Base-by-base conservation (phyloP, 1,139 yeast genomes). In the Oligophagozyma castellii region DNA sequence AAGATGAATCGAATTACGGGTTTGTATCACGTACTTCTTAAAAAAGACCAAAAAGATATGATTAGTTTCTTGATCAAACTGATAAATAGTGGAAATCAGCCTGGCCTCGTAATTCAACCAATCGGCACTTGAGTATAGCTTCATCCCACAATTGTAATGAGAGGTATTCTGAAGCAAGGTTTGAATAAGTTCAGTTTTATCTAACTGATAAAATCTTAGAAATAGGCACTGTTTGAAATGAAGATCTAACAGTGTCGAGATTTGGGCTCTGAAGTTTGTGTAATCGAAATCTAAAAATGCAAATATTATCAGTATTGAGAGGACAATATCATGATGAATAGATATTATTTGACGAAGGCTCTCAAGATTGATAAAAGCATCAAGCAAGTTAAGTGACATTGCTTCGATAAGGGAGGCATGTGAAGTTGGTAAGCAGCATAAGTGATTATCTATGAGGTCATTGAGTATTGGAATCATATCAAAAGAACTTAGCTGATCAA, bases 401-500 rank as follows among this genome's bases (percentile, higher is more conserved):
- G 47, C 24, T 22, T 43, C 47, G n/a, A 48, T 33, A 23, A 46
- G 39, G 12, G 35, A 34, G 8, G 32, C 19, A 8, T 30, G 26
- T 2, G 29, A 24, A 11, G 24, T 22, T 3, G 26, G 14, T 7
- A 24, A 25, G 12, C n/a, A 18, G n/a, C 31, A 32, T 12, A 47
- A 22, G 30, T 44, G 42, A 29, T 40, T 36, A 12, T 46, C 39
- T 16, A 50, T 37, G n/a, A 49, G 36, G n/a, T 37, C 35, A 30
- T 46, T 39, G 12, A 51, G 28, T 12, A 41, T 19, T 2, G 35
- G 27, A 5, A 40, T 26, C 8, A 55, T 46, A 28, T 49, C 50
- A 22, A 56, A 40, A 3, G 48, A 38, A 18, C 46, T 44, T 25
- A 58, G 36, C 29, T 54, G 55, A n/a, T 49, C 46, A 16, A 55